Evolutionary conservation across 2,329 filamentous ascomycete genomes (phyloP).

Genomic region (Phyllosticta capitalensis): DNA sequence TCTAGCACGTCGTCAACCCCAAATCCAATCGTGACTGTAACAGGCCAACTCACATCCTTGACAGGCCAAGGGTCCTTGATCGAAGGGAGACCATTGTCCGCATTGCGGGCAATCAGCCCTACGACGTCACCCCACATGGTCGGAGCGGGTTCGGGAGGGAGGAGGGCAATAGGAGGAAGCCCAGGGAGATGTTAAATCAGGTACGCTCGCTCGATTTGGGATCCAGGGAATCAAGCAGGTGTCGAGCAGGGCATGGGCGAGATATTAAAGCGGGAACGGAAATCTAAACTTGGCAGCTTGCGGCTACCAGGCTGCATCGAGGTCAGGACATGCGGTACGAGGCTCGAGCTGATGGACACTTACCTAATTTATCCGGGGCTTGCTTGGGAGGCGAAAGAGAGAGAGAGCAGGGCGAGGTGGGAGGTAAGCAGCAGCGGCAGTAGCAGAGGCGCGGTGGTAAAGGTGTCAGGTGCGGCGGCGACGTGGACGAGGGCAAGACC

Average conservation of each 20-base stretch:
- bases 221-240: background rate
- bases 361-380: background rate
- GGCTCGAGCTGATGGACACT: background rate
- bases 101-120: conserved; percentile 14
- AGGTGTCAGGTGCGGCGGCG: background rate
- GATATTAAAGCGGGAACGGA: background rate
- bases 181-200: background rate
- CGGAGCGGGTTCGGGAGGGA: background rate
- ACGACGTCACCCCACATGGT: conserved; percentile 5
- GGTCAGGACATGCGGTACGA: background rate
- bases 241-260: conserved; percentile 3
- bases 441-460: background rate
- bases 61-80: conserved; percentile 30
- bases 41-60: conserved; percentile 30
- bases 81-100: conserved; percentile 20
- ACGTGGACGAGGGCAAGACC: background rate
- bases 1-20: conserved; percentile 44
- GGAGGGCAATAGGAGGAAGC: background rate
- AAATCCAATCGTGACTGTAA: too few species aligned
- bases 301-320: background rate
- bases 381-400: background rate
- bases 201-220: background rate
- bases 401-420: background rate
- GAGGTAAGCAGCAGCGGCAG: background rate
- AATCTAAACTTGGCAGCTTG: background rate